Conservation (phyloP, 2,329 filamentous ascomycete species). For the Aspergillus sp. region DNA sequence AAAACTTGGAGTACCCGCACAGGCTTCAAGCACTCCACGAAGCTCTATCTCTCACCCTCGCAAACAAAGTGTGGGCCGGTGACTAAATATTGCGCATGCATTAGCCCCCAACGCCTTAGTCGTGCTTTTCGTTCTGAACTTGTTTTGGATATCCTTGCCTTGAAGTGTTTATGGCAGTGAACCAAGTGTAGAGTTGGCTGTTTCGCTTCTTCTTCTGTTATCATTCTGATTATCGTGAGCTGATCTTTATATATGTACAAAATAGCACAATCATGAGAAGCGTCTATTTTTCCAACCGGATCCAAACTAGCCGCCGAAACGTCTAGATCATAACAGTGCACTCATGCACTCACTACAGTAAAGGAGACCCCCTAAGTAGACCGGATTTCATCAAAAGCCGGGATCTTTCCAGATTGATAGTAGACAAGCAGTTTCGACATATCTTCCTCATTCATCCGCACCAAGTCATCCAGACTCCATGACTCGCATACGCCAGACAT, state of each 20-base stretch:
- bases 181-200: constrained; percentile 22
- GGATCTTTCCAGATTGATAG: constrained; percentile 53
- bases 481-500: constrained; percentile 89
- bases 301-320: no score
- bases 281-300: not conserved
- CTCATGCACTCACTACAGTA: not conserved
- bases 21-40: constrained; percentile 32
- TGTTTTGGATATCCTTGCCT: constrained; percentile 32
- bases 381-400: constrained; percentile 36
- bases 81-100: constrained; percentile 8
- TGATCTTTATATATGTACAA: constrained; percentile 15
- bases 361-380: constrained; percentile 3
- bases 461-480: constrained; percentile 82
- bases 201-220: constrained; percentile 7
- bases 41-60: constrained; percentile 34
- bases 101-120: constrained; percentile 1
- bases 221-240: constrained; percentile 1
- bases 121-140: constrained; percentile 7
- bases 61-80: constrained; percentile 28
- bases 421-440: constrained; percentile 81
- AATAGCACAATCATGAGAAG: constrained; percentile 8
- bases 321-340: not conserved
- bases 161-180: constrained; percentile 18
- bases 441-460: constrained; percentile 75
- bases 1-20: constrained; percentile 48